Base-by-base conservation (phyloP, 1,284 basidiomycete genomes). In the Porogramme epimiltina region DNA sequence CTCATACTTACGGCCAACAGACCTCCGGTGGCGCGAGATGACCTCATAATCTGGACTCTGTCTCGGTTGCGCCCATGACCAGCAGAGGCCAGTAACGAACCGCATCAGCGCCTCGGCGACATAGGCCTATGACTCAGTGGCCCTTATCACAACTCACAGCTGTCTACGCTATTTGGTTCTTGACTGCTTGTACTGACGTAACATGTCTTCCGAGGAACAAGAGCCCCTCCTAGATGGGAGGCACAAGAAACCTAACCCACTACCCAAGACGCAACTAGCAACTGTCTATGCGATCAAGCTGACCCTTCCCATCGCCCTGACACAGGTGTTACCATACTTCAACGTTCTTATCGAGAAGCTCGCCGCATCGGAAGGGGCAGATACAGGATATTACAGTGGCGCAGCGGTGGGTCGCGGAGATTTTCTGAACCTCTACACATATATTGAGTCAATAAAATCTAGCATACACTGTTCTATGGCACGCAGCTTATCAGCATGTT, bases 281-380 rank as follows among this genome's bases (percentile, higher is more conserved):
- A 53, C 60, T n/a, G 58, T 70, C 24, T 70, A 65, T 47, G 59
- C 62, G 4, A 64, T 68, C 38, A 70, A 70, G 51, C 56, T 68
- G n/a, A 58, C 64, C 1, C 51, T 70, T 4, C 67, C 68, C 10
- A 58, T 70, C 33, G 54, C 63, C 0, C n/a, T 11, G 6, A 64
- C 66, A 1, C 68, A 69, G 50, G 38, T 63, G 4, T 54, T 70
- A 37, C 73, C 73, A 4, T 74, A 73, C 48, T 61, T 72, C 58
- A 74, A 73, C 58, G 62, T 66, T 36, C 63, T 72, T 64, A 63
- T 72, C 36, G 65, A 60, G 39, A 59, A 63, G 19, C 61, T 70
- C n/a, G 61, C 64, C 4, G 55, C 66, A 15, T 64, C 67, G 0
- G 61, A 62, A 20, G 62, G 62, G 3, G 58, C 68, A 25, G 60